These are phyloP conservation scores for Aurinia saxatilis DNA, from an alignment of 345 rosid species.

Conservation along the genomic window DNA sequence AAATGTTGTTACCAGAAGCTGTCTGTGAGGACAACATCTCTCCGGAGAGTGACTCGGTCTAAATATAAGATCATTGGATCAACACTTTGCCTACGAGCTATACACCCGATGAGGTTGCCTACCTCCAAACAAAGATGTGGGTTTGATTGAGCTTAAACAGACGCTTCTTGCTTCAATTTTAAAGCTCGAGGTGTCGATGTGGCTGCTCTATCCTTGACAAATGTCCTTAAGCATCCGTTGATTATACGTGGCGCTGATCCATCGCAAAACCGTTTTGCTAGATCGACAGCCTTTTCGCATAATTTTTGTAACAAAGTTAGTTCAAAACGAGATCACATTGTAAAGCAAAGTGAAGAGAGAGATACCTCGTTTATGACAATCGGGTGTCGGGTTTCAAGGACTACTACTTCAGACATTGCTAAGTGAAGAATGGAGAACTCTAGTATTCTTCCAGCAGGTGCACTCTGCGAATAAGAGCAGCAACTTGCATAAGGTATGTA, in stretches of 20 bases:
- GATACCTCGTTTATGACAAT: constrained; percentile 91
- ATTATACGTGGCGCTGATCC: constrained; percentile 90
- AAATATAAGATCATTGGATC: constrained; percentile 10
- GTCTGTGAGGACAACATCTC: constrained; percentile 2
- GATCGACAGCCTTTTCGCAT: constrained; percentile 76
- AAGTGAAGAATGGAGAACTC: constrained; percentile 88
- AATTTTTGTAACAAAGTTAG: constrained; percentile 14
- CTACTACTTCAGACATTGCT: constrained; percentile 89
- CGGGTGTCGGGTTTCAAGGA: constrained; percentile 78
- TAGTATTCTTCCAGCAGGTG: constrained; percentile 79
- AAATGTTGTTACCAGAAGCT: constrained; percentile 2
- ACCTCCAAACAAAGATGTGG: constrained; percentile 1
- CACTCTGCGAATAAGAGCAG: constrained; percentile 40
- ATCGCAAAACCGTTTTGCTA: constrained; percentile 92
- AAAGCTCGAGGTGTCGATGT: constrained; percentile 24
- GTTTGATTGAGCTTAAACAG: constrained; percentile 19
- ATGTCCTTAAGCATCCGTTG: constrained; percentile 92
- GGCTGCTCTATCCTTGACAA: constrained; percentile 46
- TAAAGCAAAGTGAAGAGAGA: background rate
- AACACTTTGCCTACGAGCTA: constrained; percentile 11
- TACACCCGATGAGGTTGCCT: constrained; percentile 19
- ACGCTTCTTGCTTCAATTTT: constrained; percentile 25
- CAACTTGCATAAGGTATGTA: background rate
- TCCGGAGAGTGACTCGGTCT: constrained; percentile 6
- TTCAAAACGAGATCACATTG: background rate